Conservation (phyloP, 1,284 basidiomycete genomes). For the Gomphus bonarii region DNA sequence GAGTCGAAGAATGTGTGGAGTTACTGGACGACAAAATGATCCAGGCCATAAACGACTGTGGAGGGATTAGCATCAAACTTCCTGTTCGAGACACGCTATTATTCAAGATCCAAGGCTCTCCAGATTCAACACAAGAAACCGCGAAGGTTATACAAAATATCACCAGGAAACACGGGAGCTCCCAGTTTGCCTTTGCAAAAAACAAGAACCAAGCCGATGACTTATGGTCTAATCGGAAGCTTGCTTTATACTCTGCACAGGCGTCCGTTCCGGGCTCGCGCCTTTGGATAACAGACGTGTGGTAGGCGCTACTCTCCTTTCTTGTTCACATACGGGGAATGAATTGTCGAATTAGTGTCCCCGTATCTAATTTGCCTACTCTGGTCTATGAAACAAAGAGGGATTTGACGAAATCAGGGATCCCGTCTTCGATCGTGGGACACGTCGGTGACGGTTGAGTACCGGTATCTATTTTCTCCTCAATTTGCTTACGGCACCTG, state of each 20-base stretch:
- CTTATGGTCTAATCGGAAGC: slow-evolving; percentile 83
- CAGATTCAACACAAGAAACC: slow-evolving; percentile 51
- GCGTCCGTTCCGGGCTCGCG: slow-evolving; percentile 52
- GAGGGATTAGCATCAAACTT: slow-evolving; percentile 45
- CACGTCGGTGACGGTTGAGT: slow-evolving; percentile 78
- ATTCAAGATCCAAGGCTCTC: slow-evolving; percentile 80
- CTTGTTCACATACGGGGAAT: not conserved
- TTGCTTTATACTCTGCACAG: slow-evolving; percentile 64
- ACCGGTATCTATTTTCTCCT: slow-evolving; percentile 17
- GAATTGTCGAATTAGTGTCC: not conserved
- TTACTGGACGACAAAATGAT: slow-evolving; percentile 66
- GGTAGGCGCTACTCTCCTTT: slow-evolving; percentile 30
- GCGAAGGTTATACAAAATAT: slow-evolving; percentile 49
- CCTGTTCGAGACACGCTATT: slow-evolving; percentile 69
- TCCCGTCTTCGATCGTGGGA: slow-evolving; percentile 61
- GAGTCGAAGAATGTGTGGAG: slow-evolving; percentile 62
- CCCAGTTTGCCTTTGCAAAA: slow-evolving; percentile 60
- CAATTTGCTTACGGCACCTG: not conserved
- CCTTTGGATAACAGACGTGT: slow-evolving; percentile 81
- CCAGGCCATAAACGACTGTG: slow-evolving; percentile 56
- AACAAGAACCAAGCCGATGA: slow-evolving; percentile 60
- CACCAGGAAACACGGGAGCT: slow-evolving; percentile 56
- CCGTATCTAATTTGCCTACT: slow-evolving; percentile 1
- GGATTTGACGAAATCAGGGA: slow-evolving; percentile 50
- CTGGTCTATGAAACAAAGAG: slow-evolving; percentile 46